A percentile compares a stretch with the other conserved stretches of the same genome.
These are phyloP conservation scores for Penicillium sp. DNA, from an alignment of 2,329 filamentous ascomycete genomes.

Conservation along the genomic window DNA sequence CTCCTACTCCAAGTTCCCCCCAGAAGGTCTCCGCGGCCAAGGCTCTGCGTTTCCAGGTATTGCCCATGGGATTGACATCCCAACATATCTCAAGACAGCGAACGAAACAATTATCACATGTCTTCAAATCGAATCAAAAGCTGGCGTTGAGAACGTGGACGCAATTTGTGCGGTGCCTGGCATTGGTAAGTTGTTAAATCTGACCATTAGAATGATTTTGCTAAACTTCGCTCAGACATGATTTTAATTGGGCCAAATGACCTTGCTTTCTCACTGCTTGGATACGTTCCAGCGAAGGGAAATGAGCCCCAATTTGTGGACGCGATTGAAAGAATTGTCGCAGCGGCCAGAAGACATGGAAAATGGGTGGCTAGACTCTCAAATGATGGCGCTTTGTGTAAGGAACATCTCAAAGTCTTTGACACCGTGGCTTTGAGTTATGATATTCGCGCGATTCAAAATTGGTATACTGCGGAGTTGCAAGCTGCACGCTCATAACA, in stretches of 20 bases:
- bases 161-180: constrained; percentile 42
- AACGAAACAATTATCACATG: constrained; percentile 36
- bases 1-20: constrained; percentile 29
- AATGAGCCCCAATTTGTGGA: constrained; percentile 58
- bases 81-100: constrained; percentile 34
- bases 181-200: constrained; percentile 24
- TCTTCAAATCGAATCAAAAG: constrained; percentile 43
- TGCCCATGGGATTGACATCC: constrained; percentile 31
- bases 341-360: constrained; percentile 60
- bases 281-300: constrained; percentile 58
- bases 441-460: constrained; percentile 52
- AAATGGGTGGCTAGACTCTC: constrained; percentile 64
- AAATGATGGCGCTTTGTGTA: constrained; percentile 46
- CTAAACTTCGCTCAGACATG: constrained; percentile 18
- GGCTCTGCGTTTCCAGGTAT: constrained; percentile 28
- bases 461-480: constrained; percentile 50
- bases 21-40: constrained; percentile 29
- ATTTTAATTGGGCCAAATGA: constrained; percentile 38
- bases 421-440: constrained; percentile 50
- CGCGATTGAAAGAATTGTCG: constrained; percentile 60
- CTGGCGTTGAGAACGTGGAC: constrained; percentile 45
- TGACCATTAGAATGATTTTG: not conserved
- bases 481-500: constrained; percentile 35
- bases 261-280: constrained; percentile 54
- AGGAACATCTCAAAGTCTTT: constrained; percentile 40